Evolutionary conservation across 768 basidiomycete genomes (phyloP).

Genomic region (Filobasidium wieringae): DNA sequence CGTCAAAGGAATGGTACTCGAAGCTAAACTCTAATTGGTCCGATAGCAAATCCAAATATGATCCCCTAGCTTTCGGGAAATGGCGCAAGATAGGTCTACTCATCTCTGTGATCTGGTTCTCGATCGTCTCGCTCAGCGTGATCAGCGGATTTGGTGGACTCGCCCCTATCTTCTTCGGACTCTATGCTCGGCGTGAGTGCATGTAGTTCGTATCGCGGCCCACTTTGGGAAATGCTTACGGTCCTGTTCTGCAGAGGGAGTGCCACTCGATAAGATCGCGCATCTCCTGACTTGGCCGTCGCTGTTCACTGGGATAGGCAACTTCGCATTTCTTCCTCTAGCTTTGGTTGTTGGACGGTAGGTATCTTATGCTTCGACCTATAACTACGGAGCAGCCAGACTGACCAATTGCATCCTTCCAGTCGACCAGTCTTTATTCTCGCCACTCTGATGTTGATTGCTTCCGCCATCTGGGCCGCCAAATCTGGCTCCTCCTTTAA

Average conservation of each 20-base stretch:
- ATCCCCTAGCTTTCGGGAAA: not conserved
- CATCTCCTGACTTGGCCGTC: slow-evolving; percentile 4
- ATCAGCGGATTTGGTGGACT: slow-evolving; percentile 4
- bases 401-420: not conserved
- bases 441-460: not conserved
- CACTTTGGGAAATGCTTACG: not conserved
- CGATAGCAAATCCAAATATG: not conserved
- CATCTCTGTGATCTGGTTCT: slow-evolving; percentile 3
- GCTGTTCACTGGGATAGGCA: slow-evolving; percentile 7
- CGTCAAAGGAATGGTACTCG: not conserved
- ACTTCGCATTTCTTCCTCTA: slow-evolving; percentile 2
- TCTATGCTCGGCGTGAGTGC: slow-evolving; percentile 1
- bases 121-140: slow-evolving; percentile 1
- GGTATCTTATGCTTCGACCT: not conserved
- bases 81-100: slow-evolving; percentile 1
- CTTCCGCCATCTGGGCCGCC: not conserved
- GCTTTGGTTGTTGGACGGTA: slow-evolving; percentile 4
- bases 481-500: not conserved
- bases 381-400: too few species aligned
- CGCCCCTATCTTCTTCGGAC: slow-evolving; percentile 2
- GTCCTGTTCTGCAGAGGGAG: not conserved
- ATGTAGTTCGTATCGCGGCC: not conserved
- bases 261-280: not conserved
- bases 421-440: slow-evolving; percentile 4
- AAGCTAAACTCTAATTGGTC: not conserved